Percentiles rank a stretch among this genome's conserved stretches.
These are phyloP conservation scores for Mychonastes homosphaera DNA, from an alignment of 139 green algal species.

Conservation along the genomic window DNA sequence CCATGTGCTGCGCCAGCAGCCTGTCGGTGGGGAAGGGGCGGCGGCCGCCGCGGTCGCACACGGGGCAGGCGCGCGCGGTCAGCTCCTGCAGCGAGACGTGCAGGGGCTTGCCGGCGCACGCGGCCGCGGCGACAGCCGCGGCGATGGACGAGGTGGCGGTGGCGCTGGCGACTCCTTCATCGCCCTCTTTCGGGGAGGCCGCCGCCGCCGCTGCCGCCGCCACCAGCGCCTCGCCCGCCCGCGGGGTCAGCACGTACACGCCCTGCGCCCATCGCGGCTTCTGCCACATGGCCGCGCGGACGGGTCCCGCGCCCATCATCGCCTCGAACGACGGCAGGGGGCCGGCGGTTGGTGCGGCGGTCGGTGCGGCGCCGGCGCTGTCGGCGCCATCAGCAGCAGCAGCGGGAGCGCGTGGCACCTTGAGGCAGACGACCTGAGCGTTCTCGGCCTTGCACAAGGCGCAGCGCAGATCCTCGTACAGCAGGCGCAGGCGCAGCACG, in stretches of 20 bases:
- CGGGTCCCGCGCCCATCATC: no score
- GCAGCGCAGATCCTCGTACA: constrained; percentile 49
- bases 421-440: constrained; percentile 33
- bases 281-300: constrained; percentile 19
- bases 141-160: no score
- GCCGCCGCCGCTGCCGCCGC: constrained; percentile 3
- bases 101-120: no score
- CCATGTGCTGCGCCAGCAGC: constrained; percentile 30
- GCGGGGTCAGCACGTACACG: constrained; percentile 16
- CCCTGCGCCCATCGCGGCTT: constrained; percentile 21
- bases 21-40: constrained; percentile 27
- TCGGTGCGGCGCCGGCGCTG: neutral
- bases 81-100: constrained; percentile 17
- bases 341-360: neutral
- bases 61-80: constrained; percentile 32
- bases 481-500: constrained; percentile 51
- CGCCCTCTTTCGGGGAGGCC: no score
- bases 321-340: no score
- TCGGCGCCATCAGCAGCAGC: no score
- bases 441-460: constrained; percentile 58
- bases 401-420: neutral
- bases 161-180: no score
- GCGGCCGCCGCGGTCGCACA: constrained; percentile 33
- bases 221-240: neutral
- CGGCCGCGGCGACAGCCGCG: no score